Conservation (phyloP, 305 asterid genomes). For the Striga hermonthica region DNA sequence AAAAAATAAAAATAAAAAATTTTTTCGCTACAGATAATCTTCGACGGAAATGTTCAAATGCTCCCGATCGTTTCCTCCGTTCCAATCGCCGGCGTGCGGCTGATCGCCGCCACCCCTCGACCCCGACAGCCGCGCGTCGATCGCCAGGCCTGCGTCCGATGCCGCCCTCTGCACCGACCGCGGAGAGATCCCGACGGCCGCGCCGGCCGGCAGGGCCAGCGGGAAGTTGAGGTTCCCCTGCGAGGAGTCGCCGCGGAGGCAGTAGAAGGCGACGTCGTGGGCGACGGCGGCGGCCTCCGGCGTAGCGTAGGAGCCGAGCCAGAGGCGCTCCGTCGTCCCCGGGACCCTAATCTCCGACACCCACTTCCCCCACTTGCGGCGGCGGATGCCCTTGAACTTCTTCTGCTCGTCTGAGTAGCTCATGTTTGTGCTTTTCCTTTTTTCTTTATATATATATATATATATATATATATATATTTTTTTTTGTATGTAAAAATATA, state of each 20-base stretch:
- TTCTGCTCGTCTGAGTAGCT: slow-evolving; percentile 22
- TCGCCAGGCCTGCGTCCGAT: slow-evolving; percentile 80
- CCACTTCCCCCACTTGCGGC: slow-evolving; percentile 96
- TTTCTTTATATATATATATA: too few species aligned
- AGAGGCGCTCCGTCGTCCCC: slow-evolving; percentile 70
- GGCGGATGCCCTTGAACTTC: slow-evolving; percentile 72
- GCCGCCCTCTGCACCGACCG: slow-evolving; percentile 78
- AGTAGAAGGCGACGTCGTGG: slow-evolving; percentile 74
- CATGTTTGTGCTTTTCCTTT: not conserved
- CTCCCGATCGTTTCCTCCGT: not conserved
- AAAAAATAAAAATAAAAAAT: too few species aligned
- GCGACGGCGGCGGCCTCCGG: slow-evolving; percentile 93
- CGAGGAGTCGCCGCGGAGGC: slow-evolving; percentile 45
- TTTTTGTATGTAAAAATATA: too few species aligned
- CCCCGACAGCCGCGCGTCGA: slow-evolving; percentile 51
- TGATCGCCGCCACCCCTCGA: slow-evolving; percentile 9
- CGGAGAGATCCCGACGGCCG: slow-evolving; percentile 68
- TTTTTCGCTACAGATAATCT: slow-evolving; percentile 35
- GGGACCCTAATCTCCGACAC: slow-evolving; percentile 93
- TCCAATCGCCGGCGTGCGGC: not conserved
- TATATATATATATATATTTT: too few species aligned
- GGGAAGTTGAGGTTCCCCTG: slow-evolving; percentile 60
- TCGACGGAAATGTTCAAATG: slow-evolving; percentile 39
- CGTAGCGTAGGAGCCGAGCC: slow-evolving; percentile 79
- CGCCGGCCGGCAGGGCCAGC: slow-evolving; percentile 44